Conservation (phyloP, 2,329 filamentous ascomycete species). For the Monosporascus ibericus region DNA sequence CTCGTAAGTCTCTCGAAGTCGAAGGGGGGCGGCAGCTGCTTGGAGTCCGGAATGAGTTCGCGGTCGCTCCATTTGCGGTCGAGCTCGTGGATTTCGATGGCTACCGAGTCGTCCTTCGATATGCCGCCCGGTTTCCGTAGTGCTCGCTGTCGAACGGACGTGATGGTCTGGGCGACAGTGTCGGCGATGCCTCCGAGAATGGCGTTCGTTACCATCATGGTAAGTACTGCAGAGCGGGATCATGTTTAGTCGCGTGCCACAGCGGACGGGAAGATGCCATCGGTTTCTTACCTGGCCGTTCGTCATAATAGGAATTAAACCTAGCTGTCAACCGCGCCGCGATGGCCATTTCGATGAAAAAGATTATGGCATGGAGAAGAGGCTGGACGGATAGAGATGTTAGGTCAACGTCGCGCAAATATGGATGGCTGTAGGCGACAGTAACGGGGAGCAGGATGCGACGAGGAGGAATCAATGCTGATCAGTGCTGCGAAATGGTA, state of each 20-base stretch:
- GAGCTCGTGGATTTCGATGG: slow-evolving; percentile 84
- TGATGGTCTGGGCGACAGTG: slow-evolving; percentile 90
- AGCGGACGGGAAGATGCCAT: not conserved
- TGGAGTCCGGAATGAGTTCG: slow-evolving; percentile 62
- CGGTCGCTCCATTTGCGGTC: slow-evolving; percentile 64
- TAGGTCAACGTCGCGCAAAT: not conserved
- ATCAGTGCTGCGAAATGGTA: not conserved
- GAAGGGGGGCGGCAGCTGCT: slow-evolving; percentile 69
- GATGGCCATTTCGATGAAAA: slow-evolving; percentile 83
- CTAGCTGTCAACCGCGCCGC: slow-evolving; percentile 74
- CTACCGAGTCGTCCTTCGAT: slow-evolving; percentile 60
- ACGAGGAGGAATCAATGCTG: not conserved
- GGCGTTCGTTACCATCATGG: slow-evolving; percentile 98
- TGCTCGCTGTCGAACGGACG: slow-evolving; percentile 66
- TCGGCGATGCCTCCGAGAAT: slow-evolving; percentile 93
- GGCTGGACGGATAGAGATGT: slow-evolving; percentile 51
- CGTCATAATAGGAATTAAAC: slow-evolving; percentile 92
- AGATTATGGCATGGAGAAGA: slow-evolving; percentile 75
- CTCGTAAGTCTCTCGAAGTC: slow-evolving; percentile 91
- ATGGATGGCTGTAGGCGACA: not conserved
- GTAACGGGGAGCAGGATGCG: not conserved
- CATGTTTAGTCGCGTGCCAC: not conserved
- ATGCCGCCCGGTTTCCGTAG: slow-evolving; percentile 55
- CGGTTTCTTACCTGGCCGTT: slow-evolving; percentile 63
- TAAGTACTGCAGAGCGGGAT: slow-evolving; percentile 58